Evolutionary conservation across 2,329 filamentous ascomycete species (phyloP).

Genomic region (Trichoderma guizhouense): DNA sequence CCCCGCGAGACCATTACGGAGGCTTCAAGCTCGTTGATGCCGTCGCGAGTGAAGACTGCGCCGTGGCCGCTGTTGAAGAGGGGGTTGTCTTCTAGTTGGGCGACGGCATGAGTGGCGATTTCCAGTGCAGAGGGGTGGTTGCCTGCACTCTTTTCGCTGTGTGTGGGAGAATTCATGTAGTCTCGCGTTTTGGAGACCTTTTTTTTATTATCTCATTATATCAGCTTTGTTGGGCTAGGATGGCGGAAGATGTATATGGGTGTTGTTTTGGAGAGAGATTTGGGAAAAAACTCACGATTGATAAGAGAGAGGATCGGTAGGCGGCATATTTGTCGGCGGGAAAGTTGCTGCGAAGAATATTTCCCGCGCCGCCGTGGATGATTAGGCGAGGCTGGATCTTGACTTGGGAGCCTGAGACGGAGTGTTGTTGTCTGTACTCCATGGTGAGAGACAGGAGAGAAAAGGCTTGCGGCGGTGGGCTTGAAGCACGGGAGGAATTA

Average conservation of each 20-base stretch:
- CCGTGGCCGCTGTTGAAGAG: conserved; percentile 84
- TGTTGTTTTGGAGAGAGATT: background rate
- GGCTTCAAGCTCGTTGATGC: conserved; percentile 81
- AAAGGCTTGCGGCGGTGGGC: background rate
- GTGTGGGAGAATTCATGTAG: conserved; percentile 43
- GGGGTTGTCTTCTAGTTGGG: conserved; percentile 71
- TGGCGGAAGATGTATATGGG: background rate
- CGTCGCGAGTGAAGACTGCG: conserved; percentile 80
- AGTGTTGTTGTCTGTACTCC: conserved; percentile 37
- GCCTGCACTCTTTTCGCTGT: too few relatives aligned
- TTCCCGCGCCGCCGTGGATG: conserved; percentile 71
- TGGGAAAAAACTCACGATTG: conserved; percentile 48
- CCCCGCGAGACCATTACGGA: conserved; percentile 79
- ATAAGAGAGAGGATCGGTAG: conserved; percentile 59
- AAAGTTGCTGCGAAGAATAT: conserved; percentile 59
- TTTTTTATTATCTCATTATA: background rate
- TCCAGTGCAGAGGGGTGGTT: conserved; percentile 69
- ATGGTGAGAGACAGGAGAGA: conserved; percentile 27
- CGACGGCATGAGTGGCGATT: conserved; percentile 71
- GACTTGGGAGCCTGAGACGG: background rate
- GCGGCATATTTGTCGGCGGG: conserved; percentile 54
- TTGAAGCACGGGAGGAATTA: background rate
- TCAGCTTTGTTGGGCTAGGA: background rate
- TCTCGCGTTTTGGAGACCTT: conserved; percentile 44
- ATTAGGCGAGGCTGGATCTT: conserved; percentile 56